phyloP scores from a whole-genome alignment of 768 basidiomycete genomes.

The Hypsizygus marmoreus region DNA sequence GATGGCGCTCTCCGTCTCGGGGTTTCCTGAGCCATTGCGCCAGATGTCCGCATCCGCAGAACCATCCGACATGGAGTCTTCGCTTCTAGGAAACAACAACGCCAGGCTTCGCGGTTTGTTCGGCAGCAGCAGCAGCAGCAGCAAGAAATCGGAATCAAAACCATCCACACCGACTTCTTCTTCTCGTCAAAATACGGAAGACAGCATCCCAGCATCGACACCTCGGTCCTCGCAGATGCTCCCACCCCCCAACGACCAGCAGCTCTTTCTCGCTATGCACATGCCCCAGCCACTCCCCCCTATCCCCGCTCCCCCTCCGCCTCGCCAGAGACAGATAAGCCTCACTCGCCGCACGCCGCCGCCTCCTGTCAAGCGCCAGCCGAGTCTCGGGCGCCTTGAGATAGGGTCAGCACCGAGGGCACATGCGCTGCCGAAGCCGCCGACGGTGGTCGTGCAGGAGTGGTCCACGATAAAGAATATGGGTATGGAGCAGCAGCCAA shows the following conservation, averaged over 20 bases:
- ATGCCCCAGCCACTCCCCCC: constrained; percentile 21
- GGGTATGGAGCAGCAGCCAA: neutral
- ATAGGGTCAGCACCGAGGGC: constrained; percentile 24
- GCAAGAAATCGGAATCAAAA: constrained; percentile 21
- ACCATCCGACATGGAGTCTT: too few relatives aligned
- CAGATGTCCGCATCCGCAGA: constrained; percentile 14
- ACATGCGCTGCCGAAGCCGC: constrained; percentile 18
- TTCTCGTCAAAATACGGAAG: constrained; percentile 17
- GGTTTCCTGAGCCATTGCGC: constrained; percentile 35
- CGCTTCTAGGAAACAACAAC: too few relatives aligned
- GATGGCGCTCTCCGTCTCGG: constrained; percentile 39
- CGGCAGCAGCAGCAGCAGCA: too few relatives aligned
- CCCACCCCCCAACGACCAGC: constrained; percentile 20
- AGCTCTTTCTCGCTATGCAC: constrained; percentile 13
- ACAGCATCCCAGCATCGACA: constrained; percentile 13
- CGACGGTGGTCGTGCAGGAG: constrained; percentile 21
- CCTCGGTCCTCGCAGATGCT: constrained; percentile 8
- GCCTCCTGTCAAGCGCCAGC: constrained; percentile 24
- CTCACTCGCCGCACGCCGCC: constrained; percentile 25
- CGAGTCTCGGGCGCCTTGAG: constrained; percentile 28
- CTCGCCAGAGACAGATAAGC: constrained; percentile 19
- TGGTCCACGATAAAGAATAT: constrained; percentile 14
- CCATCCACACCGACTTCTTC: too few relatives aligned
- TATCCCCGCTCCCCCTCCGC: constrained; percentile 9
- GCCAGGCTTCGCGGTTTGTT: constrained; percentile 29